Percentiles rank a stretch among this genome's conserved stretches.
These are phyloP conservation scores for Kalmanozyma brasiliensis DNA, from an alignment of 1,284 basidiomycete genomes.

Conservation along the genomic window DNA sequence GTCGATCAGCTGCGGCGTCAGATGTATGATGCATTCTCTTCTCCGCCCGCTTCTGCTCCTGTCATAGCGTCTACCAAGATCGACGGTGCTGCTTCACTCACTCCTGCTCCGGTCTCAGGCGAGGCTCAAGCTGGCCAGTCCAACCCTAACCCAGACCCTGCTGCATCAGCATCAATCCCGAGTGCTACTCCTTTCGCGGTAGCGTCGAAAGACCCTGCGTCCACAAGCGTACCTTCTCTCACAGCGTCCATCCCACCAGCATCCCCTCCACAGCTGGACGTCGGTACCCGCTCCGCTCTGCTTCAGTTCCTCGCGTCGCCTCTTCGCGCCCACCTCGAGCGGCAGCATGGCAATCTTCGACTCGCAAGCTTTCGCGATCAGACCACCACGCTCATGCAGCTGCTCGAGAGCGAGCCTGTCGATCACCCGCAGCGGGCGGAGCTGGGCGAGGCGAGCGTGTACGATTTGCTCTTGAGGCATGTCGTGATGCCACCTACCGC, in stretches of 20 bases:
- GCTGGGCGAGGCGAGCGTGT: constrained; percentile 21
- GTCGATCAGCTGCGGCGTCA: constrained; percentile 31
- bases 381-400: constrained; percentile 18
- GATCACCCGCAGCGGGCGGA: not conserved
- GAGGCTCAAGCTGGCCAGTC: not conserved
- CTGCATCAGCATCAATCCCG: not conserved
- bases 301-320: constrained; percentile 13
- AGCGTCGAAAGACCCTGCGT: not conserved
- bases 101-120: not conserved
- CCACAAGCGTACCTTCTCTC: not conserved
- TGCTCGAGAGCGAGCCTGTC: constrained; percentile 22
- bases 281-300: constrained; percentile 13
- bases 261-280: not conserved
- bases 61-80: too few species aligned
- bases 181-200: not conserved
- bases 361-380: constrained; percentile 21
- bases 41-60: too few species aligned
- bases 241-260: not conserved
- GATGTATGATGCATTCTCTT: constrained; percentile 31
- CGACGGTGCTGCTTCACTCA: not conserved
- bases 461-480: constrained; percentile 23
- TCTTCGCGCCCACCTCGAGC: constrained; percentile 15
- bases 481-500: not conserved
- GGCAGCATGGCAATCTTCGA: constrained; percentile 22
- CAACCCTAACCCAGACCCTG: not conserved